A percentile compares a stretch with the other conserved stretches of the same genome.
These are phyloP conservation scores for Gracilaria vermiculophylla DNA, from an alignment of 23 red algal genomes.

Conservation along the genomic window DNA sequence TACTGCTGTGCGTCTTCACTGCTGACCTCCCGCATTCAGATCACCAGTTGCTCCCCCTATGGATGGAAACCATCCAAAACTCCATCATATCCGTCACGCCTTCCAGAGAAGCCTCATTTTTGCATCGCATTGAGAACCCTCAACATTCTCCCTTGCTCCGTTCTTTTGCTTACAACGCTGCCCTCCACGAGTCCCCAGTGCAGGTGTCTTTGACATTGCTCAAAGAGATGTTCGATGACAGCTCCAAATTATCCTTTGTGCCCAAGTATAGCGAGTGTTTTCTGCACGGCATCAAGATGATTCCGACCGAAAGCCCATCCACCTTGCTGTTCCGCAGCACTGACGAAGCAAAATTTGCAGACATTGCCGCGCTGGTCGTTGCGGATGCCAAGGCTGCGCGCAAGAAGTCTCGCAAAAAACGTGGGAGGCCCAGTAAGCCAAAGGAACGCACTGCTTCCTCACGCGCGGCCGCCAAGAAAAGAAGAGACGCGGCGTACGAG, in stretches of 20 bases:
- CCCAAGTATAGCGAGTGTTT: slow-evolving; percentile 51
- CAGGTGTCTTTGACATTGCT: slow-evolving; percentile 52
- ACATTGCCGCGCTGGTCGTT: slow-evolving; percentile 42
- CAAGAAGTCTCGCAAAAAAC: slow-evolving; percentile 30
- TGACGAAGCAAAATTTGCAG: slow-evolving; percentile 31
- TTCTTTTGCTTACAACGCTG: slow-evolving; percentile 60
- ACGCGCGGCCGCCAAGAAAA: not conserved
- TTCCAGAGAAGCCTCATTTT: slow-evolving; percentile 8
- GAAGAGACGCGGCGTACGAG: slow-evolving; percentile 21
- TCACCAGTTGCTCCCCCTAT: slow-evolving; percentile 37
- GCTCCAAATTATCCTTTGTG: not conserved
- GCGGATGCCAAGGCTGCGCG: slow-evolving; percentile 11
- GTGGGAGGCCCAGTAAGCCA: not conserved
- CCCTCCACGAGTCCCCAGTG: slow-evolving; percentile 45
- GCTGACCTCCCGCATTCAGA: slow-evolving; percentile 1
- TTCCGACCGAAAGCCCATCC: slow-evolving; percentile 32
- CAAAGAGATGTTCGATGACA: slow-evolving; percentile 43
- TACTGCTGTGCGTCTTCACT: slow-evolving; percentile 52
- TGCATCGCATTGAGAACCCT: slow-evolving; percentile 48
- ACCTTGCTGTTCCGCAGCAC: slow-evolving; percentile 32
- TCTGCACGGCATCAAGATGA: slow-evolving; percentile 43
- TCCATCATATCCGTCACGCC: slow-evolving; percentile 17
- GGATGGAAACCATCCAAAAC: slow-evolving; percentile 67
- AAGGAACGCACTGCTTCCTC: slow-evolving; percentile 40
- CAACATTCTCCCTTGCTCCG: slow-evolving; percentile 33